Evolutionary conservation across 2,329 filamentous ascomycete species (phyloP), one percentile per base, ranked within the genome.

Genomic region (Botrytis medusae): DNA sequence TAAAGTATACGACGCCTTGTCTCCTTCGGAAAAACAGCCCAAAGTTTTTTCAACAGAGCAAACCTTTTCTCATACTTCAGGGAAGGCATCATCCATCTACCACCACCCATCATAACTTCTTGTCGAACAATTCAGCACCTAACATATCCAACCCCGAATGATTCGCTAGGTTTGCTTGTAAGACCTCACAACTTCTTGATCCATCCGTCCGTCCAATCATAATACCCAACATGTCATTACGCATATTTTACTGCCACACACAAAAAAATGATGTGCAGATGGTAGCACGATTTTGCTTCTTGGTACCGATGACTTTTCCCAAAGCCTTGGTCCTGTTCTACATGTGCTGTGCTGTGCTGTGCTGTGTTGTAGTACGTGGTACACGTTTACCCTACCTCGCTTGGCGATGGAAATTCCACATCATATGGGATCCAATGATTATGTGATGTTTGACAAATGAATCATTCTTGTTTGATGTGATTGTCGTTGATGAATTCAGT

Each of bases 371-470:
- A 22, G 14, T 18, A 22, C n/a, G 32, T 29, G n/a, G 40, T 44
- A 44, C 22, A 46, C 14, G 20, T 32, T 65, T 48, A 65, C 48
- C 65, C 48, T 68, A 34, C 65, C 65, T 42, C 37, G 34, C 48
- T 59, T 69, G 48, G 48, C 65, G 37, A 32, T 69, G 18, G 22
- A 32, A 42, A 42, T 59, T 59, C 48, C 48, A 69, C 57, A 57
- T 69, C 37, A 32, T 42, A 48, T 40, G 64, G 25, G 37, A 29
- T 29, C 29, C 62, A 48, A 25, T 65, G 29, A 29, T 14, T 48
- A 48, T 65, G 29, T 18, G 20, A 32, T 48, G 1, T 48, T 44
- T 65, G 14, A 32, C 14, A 7, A 22, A n/a, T n/a, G 46, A n/a
- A 37, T 67, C 14, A 40, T 54, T 67, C 32, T 37, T n/a, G 14